A percentile compares a stretch with the other conserved stretches of the same genome.
Evolutionary conservation across 2,329 filamentous ascomycete genomes (phyloP).

Genomic region (Monosporascus sp.): DNA sequence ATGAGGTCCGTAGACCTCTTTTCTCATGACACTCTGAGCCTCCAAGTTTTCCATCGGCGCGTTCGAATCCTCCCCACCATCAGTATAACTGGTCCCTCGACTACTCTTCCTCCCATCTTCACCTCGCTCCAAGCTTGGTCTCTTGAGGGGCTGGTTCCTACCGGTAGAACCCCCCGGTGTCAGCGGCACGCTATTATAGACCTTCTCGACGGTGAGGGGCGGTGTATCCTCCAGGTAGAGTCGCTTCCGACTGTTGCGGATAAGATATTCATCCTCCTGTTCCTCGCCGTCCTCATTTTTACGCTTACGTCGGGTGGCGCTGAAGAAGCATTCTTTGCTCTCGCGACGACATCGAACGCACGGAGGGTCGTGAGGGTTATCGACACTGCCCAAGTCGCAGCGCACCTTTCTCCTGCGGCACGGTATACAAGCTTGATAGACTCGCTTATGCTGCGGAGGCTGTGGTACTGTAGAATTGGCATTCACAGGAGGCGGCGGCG

Average conservation of each 20-base stretch:
- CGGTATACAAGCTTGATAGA: constrained; percentile 59
- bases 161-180: constrained; percentile 62
- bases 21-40: constrained; percentile 58
- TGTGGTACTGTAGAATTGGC: not conserved
- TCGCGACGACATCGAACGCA: constrained; percentile 92
- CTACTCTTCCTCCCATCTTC: constrained; percentile 28
- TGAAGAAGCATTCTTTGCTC: constrained; percentile 96
- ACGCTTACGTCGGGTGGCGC: constrained; percentile 86
- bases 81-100: constrained; percentile 23
- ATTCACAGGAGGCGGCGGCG: not conserved
- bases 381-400: constrained; percentile 67
- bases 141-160: constrained; percentile 58
- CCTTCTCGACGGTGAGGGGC: constrained; percentile 36
- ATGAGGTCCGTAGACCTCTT: constrained; percentile 81
- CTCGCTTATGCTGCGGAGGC: constrained; percentile 48
- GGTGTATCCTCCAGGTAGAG: constrained; percentile 44
- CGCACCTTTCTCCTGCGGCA: constrained; percentile 58
- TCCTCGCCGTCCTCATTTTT: constrained; percentile 61
- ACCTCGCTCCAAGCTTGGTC: constrained; percentile 42
- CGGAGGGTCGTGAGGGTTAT: constrained; percentile 89
- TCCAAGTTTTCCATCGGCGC: constrained; percentile 60
- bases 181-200: constrained; percentile 52
- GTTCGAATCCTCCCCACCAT: constrained; percentile 48
- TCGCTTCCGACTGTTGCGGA: constrained; percentile 70
- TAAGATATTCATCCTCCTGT: constrained; percentile 58